Evolutionary conservation across 495 filamentous ascomycete genomes (phyloP).

Genomic region (Aspergillus heteromorphus): DNA sequence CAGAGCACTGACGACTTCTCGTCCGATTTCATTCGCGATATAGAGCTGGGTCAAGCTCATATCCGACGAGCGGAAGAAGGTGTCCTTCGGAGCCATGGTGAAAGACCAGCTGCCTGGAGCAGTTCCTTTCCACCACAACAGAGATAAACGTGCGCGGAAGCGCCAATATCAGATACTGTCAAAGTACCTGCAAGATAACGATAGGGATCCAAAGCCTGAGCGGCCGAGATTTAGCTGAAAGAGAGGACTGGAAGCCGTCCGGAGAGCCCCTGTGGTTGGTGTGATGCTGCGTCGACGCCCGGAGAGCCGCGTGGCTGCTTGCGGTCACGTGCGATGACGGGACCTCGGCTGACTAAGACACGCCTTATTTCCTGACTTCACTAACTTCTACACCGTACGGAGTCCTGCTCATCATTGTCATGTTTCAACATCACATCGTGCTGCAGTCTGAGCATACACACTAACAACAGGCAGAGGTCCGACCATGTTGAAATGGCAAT

Average conservation of each 20-base stretch:
- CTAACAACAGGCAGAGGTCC: too few relatives aligned
- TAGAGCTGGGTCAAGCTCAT: constrained; percentile 99
- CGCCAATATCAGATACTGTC: not conserved
- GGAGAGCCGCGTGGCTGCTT: constrained; percentile 22
- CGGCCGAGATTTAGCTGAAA: not conserved
- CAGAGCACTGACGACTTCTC: constrained; percentile 93
- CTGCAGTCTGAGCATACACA: too few relatives aligned
- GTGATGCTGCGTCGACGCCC: constrained; percentile 11
- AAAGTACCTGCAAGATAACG: constrained; percentile 6
- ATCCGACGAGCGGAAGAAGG: constrained; percentile 98
- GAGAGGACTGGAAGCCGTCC: not conserved
- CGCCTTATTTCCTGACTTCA: too few relatives aligned
- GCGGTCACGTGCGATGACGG: constrained; percentile 9
- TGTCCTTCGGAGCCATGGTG: constrained; percentile 64
- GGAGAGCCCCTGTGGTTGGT: constrained; percentile 2
- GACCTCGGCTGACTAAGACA: not conserved
- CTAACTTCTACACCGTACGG: too few relatives aligned
- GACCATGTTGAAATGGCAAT: too few relatives aligned
- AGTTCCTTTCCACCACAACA: constrained; percentile 24
- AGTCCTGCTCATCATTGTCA: not conserved
- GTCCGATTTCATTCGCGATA: constrained; percentile 95
- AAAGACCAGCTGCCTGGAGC: constrained; percentile 23
- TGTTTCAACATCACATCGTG: too few relatives aligned
- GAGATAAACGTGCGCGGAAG: constrained; percentile 8
- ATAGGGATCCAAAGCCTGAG: constrained; percentile 5